Conservation (phyloP, 768 basidiomycete species). For the Suillus brevipes region DNA sequence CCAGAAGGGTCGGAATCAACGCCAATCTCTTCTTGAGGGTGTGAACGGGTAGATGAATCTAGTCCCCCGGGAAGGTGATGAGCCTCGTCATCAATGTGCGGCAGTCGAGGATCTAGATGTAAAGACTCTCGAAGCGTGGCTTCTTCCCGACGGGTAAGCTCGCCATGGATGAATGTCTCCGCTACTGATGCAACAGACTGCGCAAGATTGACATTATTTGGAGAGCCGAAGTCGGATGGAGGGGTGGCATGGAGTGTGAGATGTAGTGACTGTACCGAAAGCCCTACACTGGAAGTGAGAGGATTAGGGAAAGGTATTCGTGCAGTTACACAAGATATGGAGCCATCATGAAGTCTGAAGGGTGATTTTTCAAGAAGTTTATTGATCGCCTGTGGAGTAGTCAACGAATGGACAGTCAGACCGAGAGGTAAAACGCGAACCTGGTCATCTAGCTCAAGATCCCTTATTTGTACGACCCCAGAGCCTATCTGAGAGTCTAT, state of each 20-base stretch:
- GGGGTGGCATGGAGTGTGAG: conserved; percentile 57
- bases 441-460: conserved; percentile 75
- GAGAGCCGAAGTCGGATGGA: conserved; percentile 13
- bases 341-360: conserved; percentile 66
- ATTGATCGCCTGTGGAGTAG: conserved; percentile 70
- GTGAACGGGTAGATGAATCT: conserved; percentile 47
- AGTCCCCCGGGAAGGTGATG: conserved; percentile 67
- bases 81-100: conserved; percentile 34
- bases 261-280: conserved; percentile 67
- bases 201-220: conserved; percentile 49
- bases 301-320: conserved; percentile 87
- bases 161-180: conserved; percentile 83
- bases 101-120: conserved; percentile 41
- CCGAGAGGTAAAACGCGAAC: conserved; percentile 44
- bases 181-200: conserved; percentile 84
- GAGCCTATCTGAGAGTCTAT: conserved; percentile 93
- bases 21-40: conserved; percentile 18
- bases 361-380: conserved; percentile 63
- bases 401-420: conserved; percentile 17
- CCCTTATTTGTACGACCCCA: conserved; percentile 83
- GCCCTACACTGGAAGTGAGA: conserved; percentile 67
- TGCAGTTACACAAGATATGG: conserved; percentile 71
- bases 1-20: conserved; percentile 65
- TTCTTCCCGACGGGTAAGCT: conserved; percentile 72
- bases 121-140: conserved; percentile 70